A percentile compares a stretch with the other conserved stretches of the same genome.
phyloP scores from a whole-genome alignment of 148 eudicot species.

The Persicaria maculosa region DNA sequence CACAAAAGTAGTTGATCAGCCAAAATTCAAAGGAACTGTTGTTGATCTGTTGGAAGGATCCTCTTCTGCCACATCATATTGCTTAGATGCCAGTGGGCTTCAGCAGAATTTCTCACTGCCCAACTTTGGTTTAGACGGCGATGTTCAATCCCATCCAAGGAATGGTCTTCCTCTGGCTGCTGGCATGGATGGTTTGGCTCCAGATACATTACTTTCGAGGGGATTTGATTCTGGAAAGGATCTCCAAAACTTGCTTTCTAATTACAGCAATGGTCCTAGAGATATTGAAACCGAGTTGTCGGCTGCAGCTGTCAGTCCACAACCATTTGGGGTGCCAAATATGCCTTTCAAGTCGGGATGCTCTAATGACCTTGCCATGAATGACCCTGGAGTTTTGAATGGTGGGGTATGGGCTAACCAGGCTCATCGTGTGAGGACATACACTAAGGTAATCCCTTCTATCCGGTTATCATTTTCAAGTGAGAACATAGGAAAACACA shows the following conservation, averaged over 20 bases:
- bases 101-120: constrained; percentile 67
- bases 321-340: constrained; percentile 69
- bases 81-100: constrained; percentile 66
- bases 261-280: constrained; percentile 55
- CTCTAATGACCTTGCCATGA: constrained; percentile 57
- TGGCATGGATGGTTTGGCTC: constrained; percentile 52
- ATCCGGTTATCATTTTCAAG: background rate
- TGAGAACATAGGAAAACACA: no score
- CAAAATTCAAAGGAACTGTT: constrained; percentile 41
- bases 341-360: constrained; percentile 78
- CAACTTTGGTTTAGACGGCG: constrained; percentile 51
- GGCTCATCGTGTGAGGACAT: constrained; percentile 85
- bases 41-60: constrained; percentile 65
- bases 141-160: constrained; percentile 73
- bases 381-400: constrained; percentile 51
- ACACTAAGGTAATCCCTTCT: constrained; percentile 59
- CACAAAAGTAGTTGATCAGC: constrained; percentile 52
- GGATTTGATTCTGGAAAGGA: constrained; percentile 91
- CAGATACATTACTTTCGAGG: constrained; percentile 88
- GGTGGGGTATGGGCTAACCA: constrained; percentile 77
- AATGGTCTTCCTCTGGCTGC: constrained; percentile 47
- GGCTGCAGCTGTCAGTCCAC: constrained; percentile 65
- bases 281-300: constrained; percentile 86
- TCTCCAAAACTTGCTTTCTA: constrained; percentile 64
- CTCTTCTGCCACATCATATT: constrained; percentile 76